Evolutionary conservation across 202 grass and related monocot genomes (phyloP).

Genomic region (Alloteropsis angusta): DNA sequence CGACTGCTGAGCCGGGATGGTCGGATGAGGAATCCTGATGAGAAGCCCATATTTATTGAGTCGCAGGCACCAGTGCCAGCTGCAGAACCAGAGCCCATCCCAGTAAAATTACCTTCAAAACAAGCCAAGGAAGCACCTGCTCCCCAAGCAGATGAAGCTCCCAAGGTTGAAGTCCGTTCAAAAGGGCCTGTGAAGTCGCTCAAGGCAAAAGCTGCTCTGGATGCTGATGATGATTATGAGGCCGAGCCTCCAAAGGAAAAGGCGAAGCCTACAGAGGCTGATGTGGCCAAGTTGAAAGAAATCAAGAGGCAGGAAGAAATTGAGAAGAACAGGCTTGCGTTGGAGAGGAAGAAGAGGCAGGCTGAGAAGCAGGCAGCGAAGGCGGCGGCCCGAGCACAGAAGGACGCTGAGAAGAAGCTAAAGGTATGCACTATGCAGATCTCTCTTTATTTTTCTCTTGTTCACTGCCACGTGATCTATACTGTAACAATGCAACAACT

Average conservation of each 20-base stretch:
- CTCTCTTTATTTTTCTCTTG: not conserved
- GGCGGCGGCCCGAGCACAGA: constrained; percentile 58
- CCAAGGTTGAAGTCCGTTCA: constrained; percentile 30
- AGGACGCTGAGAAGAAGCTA: constrained; percentile 73
- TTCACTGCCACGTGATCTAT: not conserved
- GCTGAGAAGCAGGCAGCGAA: constrained; percentile 75
- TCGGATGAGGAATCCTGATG: constrained; percentile 81
- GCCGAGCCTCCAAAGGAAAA: constrained; percentile 44
- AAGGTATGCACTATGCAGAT: constrained; percentile 42
- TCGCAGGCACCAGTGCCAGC: constrained; percentile 19
- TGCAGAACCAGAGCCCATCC: constrained; percentile 37
- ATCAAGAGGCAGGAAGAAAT: constrained; percentile 91
- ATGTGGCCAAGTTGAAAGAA: constrained; percentile 73
- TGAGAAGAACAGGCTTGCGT: constrained; percentile 69
- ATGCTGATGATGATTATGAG: constrained; percentile 28
- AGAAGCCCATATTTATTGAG: constrained; percentile 70
- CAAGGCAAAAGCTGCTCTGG: constrained; percentile 34
- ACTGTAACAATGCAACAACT: not conserved
- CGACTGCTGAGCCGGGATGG: constrained; percentile 69
- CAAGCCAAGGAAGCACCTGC: constrained; percentile 39
- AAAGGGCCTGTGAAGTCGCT: constrained; percentile 33
- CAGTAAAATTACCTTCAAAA: constrained; percentile 33
- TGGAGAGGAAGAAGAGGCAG: constrained; percentile 79
- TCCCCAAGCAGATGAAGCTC: constrained; percentile 22
- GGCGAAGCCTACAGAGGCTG: constrained; percentile 40